Base-by-base conservation (phyloP, 2,329 filamentous ascomycete genomes). In the Lecanicillium sp. region DNA sequence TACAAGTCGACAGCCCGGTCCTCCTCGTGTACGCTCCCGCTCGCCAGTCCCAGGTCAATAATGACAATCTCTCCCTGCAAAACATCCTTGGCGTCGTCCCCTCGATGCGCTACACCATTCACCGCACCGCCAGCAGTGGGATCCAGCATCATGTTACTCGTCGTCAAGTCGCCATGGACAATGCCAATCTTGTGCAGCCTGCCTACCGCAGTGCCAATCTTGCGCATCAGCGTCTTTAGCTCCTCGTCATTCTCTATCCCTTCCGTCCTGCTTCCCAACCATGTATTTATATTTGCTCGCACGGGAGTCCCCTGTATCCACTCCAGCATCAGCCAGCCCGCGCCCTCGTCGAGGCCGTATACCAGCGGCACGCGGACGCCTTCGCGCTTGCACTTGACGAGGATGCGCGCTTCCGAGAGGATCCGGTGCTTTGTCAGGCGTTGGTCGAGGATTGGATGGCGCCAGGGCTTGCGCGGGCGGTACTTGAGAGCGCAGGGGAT, bases 1-100 rank as follows among this genome's bases (percentile, higher is more conserved):
- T 98, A 98, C 39, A 98, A 62, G 66, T 98, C 92, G 29, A 98
- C 92, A 1, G 92, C 92, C 40, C 89, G 76, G 57, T 98, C 92
- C 63, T 98, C 92, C 40, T 95, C 90, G 47, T 85, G 79, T 14
- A 77, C 65, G 45, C 80, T 85, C 62, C 90, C 83, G 49, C 76
- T 82, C 12, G 89, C 88, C 15, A 98, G 75, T 0, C 92, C 92
- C 55, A 98, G 94, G 64, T 98, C 92, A 57, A 96, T 96, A 28
- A 96, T 68, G 16, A 94, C 80, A 42, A 98, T 75, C 38, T 94
- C 83, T 3, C 87, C 89, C 2, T 75, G 70, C 41, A 80, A 52
- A 2, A 51, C 43, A 15, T 45, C 49, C 9, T 46, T 48, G n/a
- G 46, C 39, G 19, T 49, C 47, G 8, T 50, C 47, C 38, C 5